Percentiles rank a stretch among this genome's conserved stretches.
Evolutionary conservation across 164 flowering plant genomes (phyloP).

Genomic region (Echeveria elegans): DNA sequence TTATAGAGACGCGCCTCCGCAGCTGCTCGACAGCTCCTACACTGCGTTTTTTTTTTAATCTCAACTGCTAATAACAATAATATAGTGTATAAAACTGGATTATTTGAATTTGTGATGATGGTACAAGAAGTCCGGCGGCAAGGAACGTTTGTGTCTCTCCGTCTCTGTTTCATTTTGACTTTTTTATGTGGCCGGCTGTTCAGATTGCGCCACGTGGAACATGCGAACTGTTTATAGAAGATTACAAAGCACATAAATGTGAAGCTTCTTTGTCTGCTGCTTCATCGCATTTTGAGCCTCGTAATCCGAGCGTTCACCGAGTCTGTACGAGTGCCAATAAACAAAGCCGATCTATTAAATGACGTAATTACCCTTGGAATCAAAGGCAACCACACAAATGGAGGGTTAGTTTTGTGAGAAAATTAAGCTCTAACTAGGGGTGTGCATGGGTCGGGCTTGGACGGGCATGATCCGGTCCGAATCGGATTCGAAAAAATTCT

Average conservation of each 20-base stretch:
- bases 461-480: no score
- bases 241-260: no score
- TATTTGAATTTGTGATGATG: background rate
- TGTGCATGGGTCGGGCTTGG: no score
- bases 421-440: no score
- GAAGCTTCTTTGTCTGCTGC: background rate
- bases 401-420: no score
- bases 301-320: background rate
- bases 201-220: no score
- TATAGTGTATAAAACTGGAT: background rate
- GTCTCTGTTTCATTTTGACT: no score
- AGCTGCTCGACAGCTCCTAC: slow-evolving; percentile 1
- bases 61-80: background rate
- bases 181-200: no score
- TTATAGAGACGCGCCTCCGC: slow-evolving; percentile 5
- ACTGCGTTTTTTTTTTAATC: slow-evolving; percentile 8
- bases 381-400: no score
- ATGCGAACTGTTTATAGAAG: no score
- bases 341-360: background rate
- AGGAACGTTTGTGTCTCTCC: background rate
- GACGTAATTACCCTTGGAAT: background rate
- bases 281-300: background rate
- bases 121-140: background rate
- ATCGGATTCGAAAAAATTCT: no score
- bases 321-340: background rate